phyloP scores from a whole-genome alignment of 1,284 basidiomycete species.

The Flammula alnicola region DNA sequence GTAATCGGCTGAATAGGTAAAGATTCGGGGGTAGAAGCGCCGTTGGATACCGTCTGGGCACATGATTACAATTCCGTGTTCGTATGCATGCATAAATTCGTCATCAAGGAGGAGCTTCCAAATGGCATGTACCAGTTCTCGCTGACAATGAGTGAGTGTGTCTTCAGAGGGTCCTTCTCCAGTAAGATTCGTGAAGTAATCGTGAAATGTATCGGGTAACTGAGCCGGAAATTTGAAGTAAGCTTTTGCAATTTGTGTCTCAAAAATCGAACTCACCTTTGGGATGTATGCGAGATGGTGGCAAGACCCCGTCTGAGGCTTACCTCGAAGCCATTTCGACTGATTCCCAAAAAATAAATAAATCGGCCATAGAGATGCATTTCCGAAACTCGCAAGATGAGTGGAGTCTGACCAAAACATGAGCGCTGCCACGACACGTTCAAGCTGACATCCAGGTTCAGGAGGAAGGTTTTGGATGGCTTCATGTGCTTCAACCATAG shows the following conservation, averaged over 20 bases:
- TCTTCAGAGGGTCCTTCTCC: constrained; percentile 15
- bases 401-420: constrained; percentile 22
- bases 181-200: constrained; percentile 16
- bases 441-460: constrained; percentile 16
- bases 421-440: constrained; percentile 14
- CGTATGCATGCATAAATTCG: constrained; percentile 24
- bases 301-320: constrained; percentile 6
- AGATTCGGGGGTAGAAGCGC: too few relatives aligned
- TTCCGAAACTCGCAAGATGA: constrained; percentile 19
- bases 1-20: too few relatives aligned
- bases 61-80: constrained; percentile 20
- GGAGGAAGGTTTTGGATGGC: constrained; percentile 18
- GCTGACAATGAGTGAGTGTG: constrained; percentile 17
- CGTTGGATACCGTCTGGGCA: constrained; percentile 21
- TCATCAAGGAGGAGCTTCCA: constrained; percentile 26
- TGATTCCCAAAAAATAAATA: constrained; percentile 21
- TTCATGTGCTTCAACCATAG: constrained; percentile 29
- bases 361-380: constrained; percentile 18
- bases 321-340: constrained; percentile 11
- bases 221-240: constrained; percentile 1
- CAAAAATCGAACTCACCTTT: constrained; percentile 5
- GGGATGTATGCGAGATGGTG: constrained; percentile 18
- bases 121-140: constrained; percentile 26
- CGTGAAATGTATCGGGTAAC: constrained; percentile 25
- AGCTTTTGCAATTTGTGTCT: not conserved